These are phyloP conservation scores for Scedosporium minutisporum DNA, from an alignment of 2,329 filamentous ascomycete species.

Conservation along the genomic window DNA sequence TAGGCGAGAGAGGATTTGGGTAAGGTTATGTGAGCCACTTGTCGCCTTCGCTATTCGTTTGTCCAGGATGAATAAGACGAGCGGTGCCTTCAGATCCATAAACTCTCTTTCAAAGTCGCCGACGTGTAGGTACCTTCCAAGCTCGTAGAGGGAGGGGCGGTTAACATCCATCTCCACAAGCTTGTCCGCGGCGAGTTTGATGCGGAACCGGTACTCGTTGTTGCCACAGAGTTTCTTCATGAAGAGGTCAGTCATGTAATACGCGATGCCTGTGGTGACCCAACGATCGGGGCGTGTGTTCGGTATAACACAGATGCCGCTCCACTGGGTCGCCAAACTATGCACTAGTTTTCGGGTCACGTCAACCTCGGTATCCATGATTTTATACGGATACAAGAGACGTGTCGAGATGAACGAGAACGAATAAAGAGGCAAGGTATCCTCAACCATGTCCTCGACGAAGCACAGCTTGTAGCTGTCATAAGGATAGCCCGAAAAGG, in stretches of 20 bases:
- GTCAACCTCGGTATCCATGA: constrained; percentile 77
- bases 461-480: constrained; percentile 89
- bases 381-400: constrained; percentile 72
- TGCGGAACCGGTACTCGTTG: constrained; percentile 85
- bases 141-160: constrained; percentile 70
- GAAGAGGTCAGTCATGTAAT: constrained; percentile 91
- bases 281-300: constrained; percentile 74
- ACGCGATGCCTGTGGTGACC: constrained; percentile 81
- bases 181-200: constrained; percentile 74
- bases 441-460: constrained; percentile 74
- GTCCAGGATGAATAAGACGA: constrained; percentile 90
- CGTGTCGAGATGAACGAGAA: constrained; percentile 81
- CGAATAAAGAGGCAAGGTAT: constrained; percentile 69
- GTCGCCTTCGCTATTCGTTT: constrained; percentile 82
- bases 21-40: constrained; percentile 67
- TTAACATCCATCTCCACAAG: constrained; percentile 74
- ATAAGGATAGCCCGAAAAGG: constrained; percentile 85
- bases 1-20: constrained; percentile 75
- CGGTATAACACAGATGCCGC: constrained; percentile 84
- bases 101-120: constrained; percentile 85
- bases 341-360: constrained; percentile 74
- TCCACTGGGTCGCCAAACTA: constrained; percentile 84
- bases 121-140: constrained; percentile 68
- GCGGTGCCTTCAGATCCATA: constrained; percentile 77
- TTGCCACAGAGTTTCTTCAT: constrained; percentile 86